A percentile compares a stretch with the other conserved stretches of the same genome.
Conservation (phyloP, 1,284 basidiomycete genomes). For the Malassezia sympodialis region DNA sequence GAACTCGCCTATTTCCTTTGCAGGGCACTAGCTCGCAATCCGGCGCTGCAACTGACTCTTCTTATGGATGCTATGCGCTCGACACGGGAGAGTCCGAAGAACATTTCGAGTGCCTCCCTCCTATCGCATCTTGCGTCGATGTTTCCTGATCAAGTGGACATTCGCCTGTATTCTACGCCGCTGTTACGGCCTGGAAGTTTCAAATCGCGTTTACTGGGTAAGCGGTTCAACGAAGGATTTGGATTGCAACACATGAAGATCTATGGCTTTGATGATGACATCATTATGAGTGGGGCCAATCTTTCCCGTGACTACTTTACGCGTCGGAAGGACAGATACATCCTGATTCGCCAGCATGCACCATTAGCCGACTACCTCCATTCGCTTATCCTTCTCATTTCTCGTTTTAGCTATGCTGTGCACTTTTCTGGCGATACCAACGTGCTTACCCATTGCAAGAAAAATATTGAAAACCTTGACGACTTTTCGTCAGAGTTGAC, state of each 20-base stretch:
- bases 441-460: neutral
- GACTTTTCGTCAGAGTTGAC: slow-evolving; percentile 8
- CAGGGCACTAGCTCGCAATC: slow-evolving; percentile 50
- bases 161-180: slow-evolving; percentile 68
- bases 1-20: slow-evolving; percentile 26
- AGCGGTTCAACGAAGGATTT: slow-evolving; percentile 93
- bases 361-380: slow-evolving; percentile 70
- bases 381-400: slow-evolving; percentile 62
- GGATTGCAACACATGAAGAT: slow-evolving; percentile 97
- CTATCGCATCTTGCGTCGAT: slow-evolving; percentile 27
- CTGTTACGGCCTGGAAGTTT: slow-evolving; percentile 52
- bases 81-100: slow-evolving; percentile 63
- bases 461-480: neutral
- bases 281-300: slow-evolving; percentile 93
- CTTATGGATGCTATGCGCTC: slow-evolving; percentile 82
- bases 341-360: slow-evolving; percentile 61
- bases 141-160: slow-evolving; percentile 65
- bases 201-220: slow-evolving; percentile 66
- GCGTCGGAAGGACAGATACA: slow-evolving; percentile 84
- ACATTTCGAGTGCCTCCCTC: slow-evolving; percentile 51
- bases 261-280: slow-evolving; percentile 81
- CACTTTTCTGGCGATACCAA: slow-evolving; percentile 12
- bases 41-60: slow-evolving; percentile 61
- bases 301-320: slow-evolving; percentile 88
- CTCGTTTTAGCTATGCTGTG: slow-evolving; percentile 61